A percentile compares a stretch with the other conserved stretches of the same genome.
phyloP scores from a whole-genome alignment of 805 yeast genomes.

The Zygoascus flipseniorum region DNA sequence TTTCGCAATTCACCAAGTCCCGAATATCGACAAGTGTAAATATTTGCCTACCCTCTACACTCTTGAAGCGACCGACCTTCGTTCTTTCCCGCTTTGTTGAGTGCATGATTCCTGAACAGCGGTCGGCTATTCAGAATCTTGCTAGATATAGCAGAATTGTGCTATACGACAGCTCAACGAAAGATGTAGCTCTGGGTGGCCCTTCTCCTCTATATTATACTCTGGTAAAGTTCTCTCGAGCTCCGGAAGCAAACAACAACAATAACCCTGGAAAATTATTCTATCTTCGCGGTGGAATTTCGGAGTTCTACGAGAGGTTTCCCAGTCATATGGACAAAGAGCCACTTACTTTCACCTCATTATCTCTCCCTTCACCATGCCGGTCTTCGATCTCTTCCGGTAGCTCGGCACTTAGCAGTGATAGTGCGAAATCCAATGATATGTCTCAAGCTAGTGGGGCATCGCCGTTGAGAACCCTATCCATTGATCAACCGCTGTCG shows the following conservation, averaged over 20 bases:
- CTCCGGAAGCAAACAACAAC: conserved; percentile 11
- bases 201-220: conserved; percentile 20
- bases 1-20: conserved; percentile 54
- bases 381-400: not conserved
- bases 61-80: conserved; percentile 67
- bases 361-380: not conserved
- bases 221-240: conserved; percentile 21
- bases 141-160: conserved; percentile 27
- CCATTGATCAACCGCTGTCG: not conserved
- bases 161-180: conserved; percentile 40
- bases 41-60: conserved; percentile 83
- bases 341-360: not conserved
- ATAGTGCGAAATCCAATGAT: not conserved
- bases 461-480: not conserved
- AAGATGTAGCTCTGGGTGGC: conserved; percentile 10
- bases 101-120: conserved; percentile 29
- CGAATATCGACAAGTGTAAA: conserved; percentile 59
- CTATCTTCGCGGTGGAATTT: conserved; percentile 23
- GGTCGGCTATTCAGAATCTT: conserved; percentile 19
- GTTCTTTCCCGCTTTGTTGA: conserved; percentile 37
- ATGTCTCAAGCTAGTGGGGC: not conserved
- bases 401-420: not conserved
- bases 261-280: conserved; percentile 12
- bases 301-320: conserved; percentile 2
- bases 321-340: conserved; percentile 7